Base-by-base conservation (phyloP, 2,329 filamentous ascomycete genomes). In the Colletotrichum aenigma region DNA sequence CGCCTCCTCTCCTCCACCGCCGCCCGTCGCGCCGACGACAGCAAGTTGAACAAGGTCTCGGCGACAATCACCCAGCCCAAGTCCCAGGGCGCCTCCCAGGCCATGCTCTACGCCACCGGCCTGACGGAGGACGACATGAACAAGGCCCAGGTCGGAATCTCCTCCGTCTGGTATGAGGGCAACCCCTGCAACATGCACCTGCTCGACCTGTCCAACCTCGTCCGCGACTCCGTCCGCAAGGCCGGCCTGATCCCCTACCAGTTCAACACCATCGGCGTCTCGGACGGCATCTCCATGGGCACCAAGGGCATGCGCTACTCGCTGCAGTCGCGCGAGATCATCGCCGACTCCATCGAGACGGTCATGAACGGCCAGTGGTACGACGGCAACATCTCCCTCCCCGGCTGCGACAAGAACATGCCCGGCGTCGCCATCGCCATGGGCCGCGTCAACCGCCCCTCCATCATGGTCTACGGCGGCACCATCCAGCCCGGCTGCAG, bases 181-280 rank as follows among this genome's bases (percentile, higher is more conserved):
- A 99, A 99, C 87, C 97, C 97, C 30, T 99, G 97, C 90, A 99
- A 99, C 88, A 99, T 98, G 96, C 97, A 99, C 86, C 89, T 99
- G 77, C 90, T 99, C 86, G 95, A 97, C 82, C 91, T 99, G 76
- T 98, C 95, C 83, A 90, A 94, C 84, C 88, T 93, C 78, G 94
- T 98, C 78, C 88, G 87, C 81, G 85, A 91, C 79, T 91, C 90
- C 16, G 90, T 92, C 55, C 86, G 86, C 71, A 86, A 94, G 81
- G 94, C 96, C 34, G 95, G 95, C 26, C 89, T 99, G 77, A 90
- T 98, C 76, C 95, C 96, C 78, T 98, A 97, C 90, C 96, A 98
- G 85, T 99, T 99, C 92, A 99, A 99, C 89, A 99, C 97, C 76
- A 95, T 99, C 82, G 97, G 97, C 82, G 97, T 99, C 79, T 98